Base-by-base conservation (phyloP, 768 basidiomycete species). In the Russula lepida region DNA sequence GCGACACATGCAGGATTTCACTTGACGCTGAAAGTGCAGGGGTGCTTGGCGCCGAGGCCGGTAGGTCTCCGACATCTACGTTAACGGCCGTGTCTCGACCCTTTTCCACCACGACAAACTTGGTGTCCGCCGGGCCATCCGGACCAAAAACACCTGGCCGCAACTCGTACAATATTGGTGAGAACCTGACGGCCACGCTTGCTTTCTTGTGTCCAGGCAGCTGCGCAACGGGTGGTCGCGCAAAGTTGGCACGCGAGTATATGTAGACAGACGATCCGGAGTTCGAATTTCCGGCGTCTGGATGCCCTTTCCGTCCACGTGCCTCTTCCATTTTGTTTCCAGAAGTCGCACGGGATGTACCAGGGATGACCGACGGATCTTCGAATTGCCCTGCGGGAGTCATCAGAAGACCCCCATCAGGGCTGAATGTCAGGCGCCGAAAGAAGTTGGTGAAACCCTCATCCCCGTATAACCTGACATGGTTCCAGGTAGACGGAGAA, bases 361-460 rank as follows among this genome's bases (percentile, higher is more conserved):
- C 72, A 30, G 84, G 73, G 11, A 71, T 54, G 53, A 81, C 84
- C 15, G 88, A 84, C 4, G 92, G 89, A 71, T 98, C 95, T 70
- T 98, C 95, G 68, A 97, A 98, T 70, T 95, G 91, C 0, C 97
- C 97, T 1, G 97, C 95, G 0, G 97, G 97, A 0, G 97, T 98
- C 66, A 98, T 77, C 48, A 99, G 79, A 37, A 99, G 77, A 11
- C 87, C 91, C 0, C 97, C 97, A 70, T 99, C 97, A 2, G 95
- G 92, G 57, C 92, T 93, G 74, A 98, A 99, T 12, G 88, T 87
- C 62, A 99, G 76, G 37, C 97, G 81, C 30, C 97, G 78, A 79
- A 98, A 99, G 77, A 98, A 99, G 68, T 95, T 93, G 4, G 92
- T 93, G 68, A 84, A 92, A 66, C 86, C 90, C 72, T 98, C 95